Evolutionary conservation across 768 basidiomycete species (phyloP), one percentile per base, ranked within the genome.

Genomic region (Naganishia kalamii): DNA sequence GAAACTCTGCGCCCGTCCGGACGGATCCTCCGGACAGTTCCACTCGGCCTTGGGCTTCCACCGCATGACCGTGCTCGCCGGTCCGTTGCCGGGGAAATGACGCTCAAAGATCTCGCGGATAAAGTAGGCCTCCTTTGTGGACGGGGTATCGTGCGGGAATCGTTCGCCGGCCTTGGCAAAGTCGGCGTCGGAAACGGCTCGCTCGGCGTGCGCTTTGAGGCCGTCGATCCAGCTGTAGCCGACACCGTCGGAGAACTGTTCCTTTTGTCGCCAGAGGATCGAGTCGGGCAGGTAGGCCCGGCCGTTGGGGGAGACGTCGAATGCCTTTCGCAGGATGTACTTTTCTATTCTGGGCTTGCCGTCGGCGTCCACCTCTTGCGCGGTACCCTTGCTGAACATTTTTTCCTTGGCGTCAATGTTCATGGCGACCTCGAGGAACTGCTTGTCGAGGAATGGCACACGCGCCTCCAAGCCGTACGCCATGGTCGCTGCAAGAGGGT

Each of bases 201-300:
- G 70, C 33, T 82, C 87, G 12, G 94, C 88, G 72, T 94, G 86
- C 64, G 87, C 87, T 81, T 99, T 99, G 66, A 99, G 89, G 48
- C 92, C 91, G 72, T 98, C 93, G 74, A 98, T 98, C 93, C 94
- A 97, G 33, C 92, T 93, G 80, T 96, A 97, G 33, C 94, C 93
- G 62, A 96, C 92, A 61, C 96, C 96, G 73, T 99, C 96, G 1
- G 93, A 97, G 81, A 99, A 99, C 73, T 98, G 93, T 80, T 99
- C 96, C 78, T 99, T 99, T 78, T 99, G 96, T 63, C 96, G 84
- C 96, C 96, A 99, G 44, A 99, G 82, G 72, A 99, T 97, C 17
- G 89, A 90, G 63, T 83, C 83, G 13, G 96, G 96, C 59, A 99
- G 85, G 80, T 98, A 99, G 1, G 91, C 87, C 88, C 91, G 72